Evolutionary conservation across 106 monocot genomes (phyloP), one percentile per base, ranked within the genome.

Genomic region (Triglochin maritima): DNA sequence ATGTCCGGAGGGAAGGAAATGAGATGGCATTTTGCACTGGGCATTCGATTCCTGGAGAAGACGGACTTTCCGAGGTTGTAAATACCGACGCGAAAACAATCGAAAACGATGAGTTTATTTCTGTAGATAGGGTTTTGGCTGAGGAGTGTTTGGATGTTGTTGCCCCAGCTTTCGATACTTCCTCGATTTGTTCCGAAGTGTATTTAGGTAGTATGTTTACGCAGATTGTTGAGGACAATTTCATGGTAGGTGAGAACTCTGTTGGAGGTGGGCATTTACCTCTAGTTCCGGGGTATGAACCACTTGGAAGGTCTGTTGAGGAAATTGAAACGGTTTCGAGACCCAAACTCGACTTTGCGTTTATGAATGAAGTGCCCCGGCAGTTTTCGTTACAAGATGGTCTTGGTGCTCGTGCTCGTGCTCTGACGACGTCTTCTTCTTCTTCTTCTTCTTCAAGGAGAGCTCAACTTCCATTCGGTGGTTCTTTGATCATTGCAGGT

Each of bases 401-500:
- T 41, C 42, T 2, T 66, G 41, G 66, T 4, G 14, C 41, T 41
- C 51, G 51, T 14, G 17, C 66, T 51, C 17, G 15, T 3, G n/a
- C 29, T 29, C 29, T 29, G 29, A 29, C 29, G 29, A 29, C 1
- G 29, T 29, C 29, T 29, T 29, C 29, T 29, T 29, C 29, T 29
- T 29, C 29, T 29, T 29, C 63, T 13, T 13, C 7, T 47, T 47
- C 46, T 15, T 4, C 41, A 1, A 63, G 47, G 15, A 63, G 44
- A 63, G 46, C 15, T 46, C 42, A 53, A 50, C 8, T 52, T 51
- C 50, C 50, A 17, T 1, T 8, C 11, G 52, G 11, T 7, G 51
- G 52, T 66, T 52, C 11, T 51, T 52, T 66, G 6, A 14, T 66
- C 8, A 8, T 52, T 52, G 4, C 66, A 66, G 66, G 66, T 66